Conservation (phyloP, 176 grass and related monocot genomes). For the Carex pumila region DNA sequence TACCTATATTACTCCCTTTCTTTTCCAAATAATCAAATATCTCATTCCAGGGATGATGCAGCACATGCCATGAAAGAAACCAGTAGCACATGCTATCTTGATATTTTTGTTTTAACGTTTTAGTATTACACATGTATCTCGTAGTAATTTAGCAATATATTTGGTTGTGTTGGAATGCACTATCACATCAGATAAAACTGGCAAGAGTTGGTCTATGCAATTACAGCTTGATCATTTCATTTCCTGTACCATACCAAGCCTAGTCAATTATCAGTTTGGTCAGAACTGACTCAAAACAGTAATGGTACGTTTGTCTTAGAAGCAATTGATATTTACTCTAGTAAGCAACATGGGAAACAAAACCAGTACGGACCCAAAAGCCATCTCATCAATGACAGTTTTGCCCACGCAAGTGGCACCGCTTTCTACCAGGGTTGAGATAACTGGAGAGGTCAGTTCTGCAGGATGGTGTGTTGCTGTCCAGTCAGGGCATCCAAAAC, state of each 20-base stretch:
- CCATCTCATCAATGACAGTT: slow-evolving; percentile 93
- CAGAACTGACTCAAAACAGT: background rate
- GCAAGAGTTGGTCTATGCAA: background rate
- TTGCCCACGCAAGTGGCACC: slow-evolving; percentile 89
- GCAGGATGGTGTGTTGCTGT: slow-evolving; percentile 46
- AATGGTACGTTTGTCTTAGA: background rate
- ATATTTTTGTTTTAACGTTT: background rate
- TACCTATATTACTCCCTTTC: background rate
- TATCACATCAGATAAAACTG: background rate
- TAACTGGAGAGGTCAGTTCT: slow-evolving; percentile 48
- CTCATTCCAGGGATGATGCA: background rate
- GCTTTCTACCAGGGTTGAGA: slow-evolving; percentile 64
- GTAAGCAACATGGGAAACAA: background rate
- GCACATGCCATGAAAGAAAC: background rate
- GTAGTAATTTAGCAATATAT: background rate
- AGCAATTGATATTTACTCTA: background rate
- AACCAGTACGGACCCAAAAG: slow-evolving; percentile 53
- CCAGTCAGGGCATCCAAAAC: slow-evolving; percentile 83
- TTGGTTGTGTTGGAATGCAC: background rate
- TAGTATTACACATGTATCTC: background rate
- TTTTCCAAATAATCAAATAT: background rate
- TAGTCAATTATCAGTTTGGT: background rate
- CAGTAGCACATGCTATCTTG: background rate
- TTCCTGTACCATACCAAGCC: background rate
- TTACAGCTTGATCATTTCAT: background rate